These are phyloP conservation scores for Dillenia suffruticosa DNA, from an alignment of 164 flowering plant species.

Conservation along the genomic window DNA sequence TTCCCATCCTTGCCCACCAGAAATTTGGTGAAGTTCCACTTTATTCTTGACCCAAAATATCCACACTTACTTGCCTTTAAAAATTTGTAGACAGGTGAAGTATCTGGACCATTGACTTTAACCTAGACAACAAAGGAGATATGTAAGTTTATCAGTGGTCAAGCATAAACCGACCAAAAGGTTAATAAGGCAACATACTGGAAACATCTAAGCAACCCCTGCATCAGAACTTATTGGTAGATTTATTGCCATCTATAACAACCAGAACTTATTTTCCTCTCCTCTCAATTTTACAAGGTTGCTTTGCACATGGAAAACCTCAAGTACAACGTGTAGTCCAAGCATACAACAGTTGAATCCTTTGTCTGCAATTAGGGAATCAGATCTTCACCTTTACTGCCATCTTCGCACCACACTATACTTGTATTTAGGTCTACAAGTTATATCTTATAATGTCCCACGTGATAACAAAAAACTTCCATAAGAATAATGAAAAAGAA, in stretches of 20 bases:
- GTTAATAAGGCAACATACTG: background rate
- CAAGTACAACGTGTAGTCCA: too few species aligned
- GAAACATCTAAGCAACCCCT: background rate
- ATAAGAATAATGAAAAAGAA: too few species aligned
- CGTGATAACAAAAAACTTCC: too few species aligned
- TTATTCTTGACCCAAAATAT: conserved; percentile 51
- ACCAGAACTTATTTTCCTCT: background rate
- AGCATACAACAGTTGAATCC: too few species aligned
- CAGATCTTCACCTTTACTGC: too few species aligned
- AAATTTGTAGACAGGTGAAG: conserved; percentile 78
- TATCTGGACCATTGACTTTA: conserved; percentile 63
- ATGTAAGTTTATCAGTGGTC: background rate
- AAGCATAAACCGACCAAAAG: background rate
- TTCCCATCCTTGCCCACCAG: conserved; percentile 67
- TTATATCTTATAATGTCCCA: too few species aligned
- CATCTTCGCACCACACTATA: too few species aligned
- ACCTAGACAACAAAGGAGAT: conserved; percentile 32
- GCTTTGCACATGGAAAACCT: too few species aligned
- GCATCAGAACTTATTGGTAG: background rate
- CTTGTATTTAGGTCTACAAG: too few species aligned
- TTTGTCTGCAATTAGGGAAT: too few species aligned
- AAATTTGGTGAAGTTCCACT: conserved; percentile 94
- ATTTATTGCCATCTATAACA: background rate
- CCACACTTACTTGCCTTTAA: conserved; percentile 53
- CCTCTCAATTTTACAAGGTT: background rate